Evolutionary conservation across 2,329 filamentous ascomycete species (phyloP).

Genomic region (Aspergillus fructus): DNA sequence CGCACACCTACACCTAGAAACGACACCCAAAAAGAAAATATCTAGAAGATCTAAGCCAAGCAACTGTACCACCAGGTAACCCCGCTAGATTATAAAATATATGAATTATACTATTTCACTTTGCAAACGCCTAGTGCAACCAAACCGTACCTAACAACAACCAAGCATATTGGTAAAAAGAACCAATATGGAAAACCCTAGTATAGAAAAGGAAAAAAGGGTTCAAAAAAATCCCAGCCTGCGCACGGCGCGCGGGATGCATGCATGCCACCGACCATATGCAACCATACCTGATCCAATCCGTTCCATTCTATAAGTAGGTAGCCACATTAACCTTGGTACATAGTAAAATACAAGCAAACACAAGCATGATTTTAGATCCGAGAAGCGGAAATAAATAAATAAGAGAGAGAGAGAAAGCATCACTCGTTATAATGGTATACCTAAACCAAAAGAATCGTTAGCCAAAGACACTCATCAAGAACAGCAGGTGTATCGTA

Average conservation of each 20-base stretch:
- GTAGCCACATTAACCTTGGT: not conserved
- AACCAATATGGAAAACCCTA: not conserved
- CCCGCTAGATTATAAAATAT: not conserved
- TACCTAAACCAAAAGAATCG: conserved; percentile 54
- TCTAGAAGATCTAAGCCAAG: not conserved
- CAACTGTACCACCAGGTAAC: not conserved
- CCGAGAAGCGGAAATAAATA: not conserved
- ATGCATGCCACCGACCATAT: not conserved
- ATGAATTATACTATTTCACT: not conserved
- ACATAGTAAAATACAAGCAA: not conserved
- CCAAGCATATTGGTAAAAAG: no score
- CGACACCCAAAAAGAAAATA: not conserved
- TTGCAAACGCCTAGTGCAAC: not conserved
- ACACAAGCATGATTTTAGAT: not conserved
- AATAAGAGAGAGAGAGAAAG: not conserved
- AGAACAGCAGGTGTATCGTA: no score
- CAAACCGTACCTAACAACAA: not conserved
- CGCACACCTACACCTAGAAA: not conserved
- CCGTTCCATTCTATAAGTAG: not conserved
- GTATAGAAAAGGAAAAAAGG: not conserved
- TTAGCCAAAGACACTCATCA: not conserved
- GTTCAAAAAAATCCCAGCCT: not conserved
- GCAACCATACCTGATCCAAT: not conserved
- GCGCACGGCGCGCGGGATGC: not conserved
- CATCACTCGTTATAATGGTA: conserved; percentile 82